Conservation (phyloP, 768 basidiomycete species). For the Dacryopinax primogenitus region DNA sequence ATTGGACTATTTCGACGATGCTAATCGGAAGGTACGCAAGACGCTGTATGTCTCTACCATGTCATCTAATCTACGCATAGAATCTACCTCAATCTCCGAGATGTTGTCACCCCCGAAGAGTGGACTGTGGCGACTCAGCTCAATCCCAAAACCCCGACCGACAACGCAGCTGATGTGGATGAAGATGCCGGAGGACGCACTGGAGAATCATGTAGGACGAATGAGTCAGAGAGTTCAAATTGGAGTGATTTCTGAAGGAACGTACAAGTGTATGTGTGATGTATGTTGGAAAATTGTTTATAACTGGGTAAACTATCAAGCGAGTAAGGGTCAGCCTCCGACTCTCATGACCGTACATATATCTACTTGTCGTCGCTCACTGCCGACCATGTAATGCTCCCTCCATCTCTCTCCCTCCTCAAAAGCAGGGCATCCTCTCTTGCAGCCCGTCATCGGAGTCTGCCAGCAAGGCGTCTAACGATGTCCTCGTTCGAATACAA, state of each 20-base stretch:
- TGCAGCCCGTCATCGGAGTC: not conserved
- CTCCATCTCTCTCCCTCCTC: not conserved
- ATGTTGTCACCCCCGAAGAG: not conserved
- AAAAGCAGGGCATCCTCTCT: not conserved
- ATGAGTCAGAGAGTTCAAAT: too few relatives aligned
- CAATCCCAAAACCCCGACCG: too few relatives aligned
- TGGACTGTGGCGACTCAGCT: not conserved
- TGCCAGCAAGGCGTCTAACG: not conserved
- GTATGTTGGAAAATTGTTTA: not conserved
- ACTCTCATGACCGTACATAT: conserved; percentile 12
- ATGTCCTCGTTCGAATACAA: conserved; percentile 32
- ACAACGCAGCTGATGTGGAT: too few relatives aligned
- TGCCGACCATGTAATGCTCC: not conserved
- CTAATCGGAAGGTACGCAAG: not conserved
- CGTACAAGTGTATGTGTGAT: too few relatives aligned
- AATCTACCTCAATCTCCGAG: not conserved
- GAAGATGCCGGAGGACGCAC: too few relatives aligned
- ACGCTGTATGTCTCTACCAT: not conserved
- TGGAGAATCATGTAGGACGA: too few relatives aligned
- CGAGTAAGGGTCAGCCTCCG: conserved; percentile 17
- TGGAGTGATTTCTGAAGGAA: too few relatives aligned
- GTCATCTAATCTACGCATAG: not conserved
- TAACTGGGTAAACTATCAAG: not conserved
- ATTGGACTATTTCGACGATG: not conserved
- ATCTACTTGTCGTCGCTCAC: conserved; percentile 14